phyloP scores from a whole-genome alignment of 164 flowering plant species.

The Santalum album region DNA sequence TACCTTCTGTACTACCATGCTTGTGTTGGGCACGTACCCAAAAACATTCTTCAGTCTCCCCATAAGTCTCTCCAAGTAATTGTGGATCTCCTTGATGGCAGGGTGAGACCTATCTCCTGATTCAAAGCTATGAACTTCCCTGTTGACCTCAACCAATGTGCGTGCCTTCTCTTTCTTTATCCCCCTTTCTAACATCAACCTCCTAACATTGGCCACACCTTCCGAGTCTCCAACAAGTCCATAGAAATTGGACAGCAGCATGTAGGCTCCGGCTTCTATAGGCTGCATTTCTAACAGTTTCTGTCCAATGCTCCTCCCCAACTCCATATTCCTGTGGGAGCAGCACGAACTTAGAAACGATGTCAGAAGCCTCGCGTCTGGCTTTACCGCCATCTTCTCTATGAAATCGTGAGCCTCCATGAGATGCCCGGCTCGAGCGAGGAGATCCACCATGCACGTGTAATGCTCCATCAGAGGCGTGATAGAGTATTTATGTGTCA shows the following conservation, averaged over 20 bases:
- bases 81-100: slow-evolving; percentile 16
- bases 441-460: slow-evolving; percentile 41
- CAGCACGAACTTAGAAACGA: slow-evolving; percentile 38
- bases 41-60: slow-evolving; percentile 19
- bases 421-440: slow-evolving; percentile 25
- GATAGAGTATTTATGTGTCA: slow-evolving; percentile 21
- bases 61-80: slow-evolving; percentile 17
- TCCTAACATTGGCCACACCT: slow-evolving; percentile 31
- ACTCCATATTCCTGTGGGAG: slow-evolving; percentile 19
- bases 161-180: slow-evolving; percentile 38
- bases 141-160: slow-evolving; percentile 36
- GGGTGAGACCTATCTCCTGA: slow-evolving; percentile 43
- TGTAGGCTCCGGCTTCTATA: slow-evolving; percentile 32
- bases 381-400: slow-evolving; percentile 32
- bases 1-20: slow-evolving; percentile 34
- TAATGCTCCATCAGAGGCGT: slow-evolving; percentile 37
- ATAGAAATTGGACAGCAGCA: slow-evolving; percentile 34
- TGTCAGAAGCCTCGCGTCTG: slow-evolving; percentile 30
- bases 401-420: slow-evolving; percentile 26
- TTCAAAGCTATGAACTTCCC: slow-evolving; percentile 33
- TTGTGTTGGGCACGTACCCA: slow-evolving; percentile 30
- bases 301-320: slow-evolving; percentile 23
- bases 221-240: slow-evolving; percentile 28
- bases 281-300: slow-evolving; percentile 26
- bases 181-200: slow-evolving; percentile 31